Conservation (phyloP, 148 eudicot genomes). For the Fagopyrum homotropicum region DNA sequence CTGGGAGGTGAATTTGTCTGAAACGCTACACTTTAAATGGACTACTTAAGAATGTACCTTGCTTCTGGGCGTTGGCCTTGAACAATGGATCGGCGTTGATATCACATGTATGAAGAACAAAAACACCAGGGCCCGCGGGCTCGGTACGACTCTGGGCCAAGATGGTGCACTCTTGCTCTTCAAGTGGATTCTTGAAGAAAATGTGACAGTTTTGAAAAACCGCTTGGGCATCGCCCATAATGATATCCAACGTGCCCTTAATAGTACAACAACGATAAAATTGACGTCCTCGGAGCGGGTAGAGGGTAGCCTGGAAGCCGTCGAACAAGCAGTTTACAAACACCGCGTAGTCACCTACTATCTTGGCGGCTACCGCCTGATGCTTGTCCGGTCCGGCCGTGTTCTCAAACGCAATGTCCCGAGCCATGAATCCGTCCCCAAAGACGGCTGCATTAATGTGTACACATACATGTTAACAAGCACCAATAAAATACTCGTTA, state of each 20-base stretch:
- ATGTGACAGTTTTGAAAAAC: constrained; percentile 30
- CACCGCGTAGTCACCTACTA: background rate
- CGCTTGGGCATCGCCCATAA: constrained; percentile 21
- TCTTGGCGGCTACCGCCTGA: background rate
- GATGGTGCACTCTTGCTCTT: constrained; percentile 12
- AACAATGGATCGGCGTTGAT: constrained; percentile 1
- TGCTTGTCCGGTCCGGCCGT: constrained; percentile 3
- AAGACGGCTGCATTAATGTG: constrained; percentile 12
- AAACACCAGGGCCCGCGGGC: constrained; percentile 22
- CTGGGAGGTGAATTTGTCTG: too few species aligned
- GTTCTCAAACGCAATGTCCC: constrained; percentile 9
- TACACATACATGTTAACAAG: too few species aligned
- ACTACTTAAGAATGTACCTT: too few species aligned
- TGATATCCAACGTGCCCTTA: constrained; percentile 24
- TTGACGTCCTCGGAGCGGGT: constrained; percentile 9
- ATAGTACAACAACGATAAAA: constrained; percentile 23
- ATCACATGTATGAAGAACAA: constrained; percentile 32
- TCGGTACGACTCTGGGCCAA: constrained; percentile 17
- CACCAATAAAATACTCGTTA: too few species aligned
- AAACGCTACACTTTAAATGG: too few species aligned
- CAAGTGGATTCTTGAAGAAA: constrained; percentile 25
- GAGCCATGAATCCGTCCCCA: constrained; percentile 11
- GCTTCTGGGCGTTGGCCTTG: background rate
- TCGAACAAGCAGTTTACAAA: constrained; percentile 4
- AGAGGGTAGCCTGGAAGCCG: constrained; percentile 10